phyloP scores from a whole-genome alignment of 139 green algal species.

The Asterochloris erici region DNA sequence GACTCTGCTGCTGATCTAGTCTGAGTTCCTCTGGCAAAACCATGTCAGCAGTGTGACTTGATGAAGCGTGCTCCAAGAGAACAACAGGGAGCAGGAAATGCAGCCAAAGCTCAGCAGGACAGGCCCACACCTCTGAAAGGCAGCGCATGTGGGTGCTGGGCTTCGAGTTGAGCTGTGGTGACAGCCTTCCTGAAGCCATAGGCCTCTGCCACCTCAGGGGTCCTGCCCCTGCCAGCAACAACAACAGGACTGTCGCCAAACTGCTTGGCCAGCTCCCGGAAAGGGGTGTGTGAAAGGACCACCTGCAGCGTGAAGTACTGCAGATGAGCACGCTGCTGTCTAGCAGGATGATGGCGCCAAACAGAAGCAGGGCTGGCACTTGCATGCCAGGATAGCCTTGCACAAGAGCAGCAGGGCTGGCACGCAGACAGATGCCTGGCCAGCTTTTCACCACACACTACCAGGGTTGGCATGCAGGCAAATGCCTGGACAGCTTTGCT shows the following conservation, averaged over 20 bases:
- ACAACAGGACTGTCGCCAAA: constrained; percentile 58
- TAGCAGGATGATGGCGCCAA: too few relatives aligned
- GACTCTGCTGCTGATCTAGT: not conserved
- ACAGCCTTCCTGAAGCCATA: constrained; percentile 67
- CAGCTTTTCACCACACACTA: too few relatives aligned
- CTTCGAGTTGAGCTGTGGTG: constrained; percentile 51
- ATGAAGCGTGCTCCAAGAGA: not conserved
- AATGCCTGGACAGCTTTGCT: too few relatives aligned
- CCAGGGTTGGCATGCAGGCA: too few relatives aligned
- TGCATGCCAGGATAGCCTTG: too few relatives aligned
- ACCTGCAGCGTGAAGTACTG: constrained; percentile 45
- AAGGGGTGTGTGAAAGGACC: constrained; percentile 75
- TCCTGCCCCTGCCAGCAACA: constrained; percentile 49
- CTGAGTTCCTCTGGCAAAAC: too few relatives aligned
- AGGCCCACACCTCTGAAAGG: constrained; percentile 38
- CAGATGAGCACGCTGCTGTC: too few relatives aligned
- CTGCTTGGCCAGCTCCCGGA: constrained; percentile 43
- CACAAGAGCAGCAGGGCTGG: too few relatives aligned
- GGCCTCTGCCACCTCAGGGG: constrained; percentile 44
- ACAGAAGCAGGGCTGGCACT: too few relatives aligned
- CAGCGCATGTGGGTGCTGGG: constrained; percentile 36
- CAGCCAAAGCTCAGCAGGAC: too few relatives aligned
- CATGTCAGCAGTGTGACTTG: not conserved
- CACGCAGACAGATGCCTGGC: too few relatives aligned
- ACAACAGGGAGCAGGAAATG: too few relatives aligned